Percentiles rank a stretch among this genome's conserved stretches.
phyloP scores from a whole-genome alignment of 2,329 filamentous ascomycete species.

The Trichoderma atroviride region DNA sequence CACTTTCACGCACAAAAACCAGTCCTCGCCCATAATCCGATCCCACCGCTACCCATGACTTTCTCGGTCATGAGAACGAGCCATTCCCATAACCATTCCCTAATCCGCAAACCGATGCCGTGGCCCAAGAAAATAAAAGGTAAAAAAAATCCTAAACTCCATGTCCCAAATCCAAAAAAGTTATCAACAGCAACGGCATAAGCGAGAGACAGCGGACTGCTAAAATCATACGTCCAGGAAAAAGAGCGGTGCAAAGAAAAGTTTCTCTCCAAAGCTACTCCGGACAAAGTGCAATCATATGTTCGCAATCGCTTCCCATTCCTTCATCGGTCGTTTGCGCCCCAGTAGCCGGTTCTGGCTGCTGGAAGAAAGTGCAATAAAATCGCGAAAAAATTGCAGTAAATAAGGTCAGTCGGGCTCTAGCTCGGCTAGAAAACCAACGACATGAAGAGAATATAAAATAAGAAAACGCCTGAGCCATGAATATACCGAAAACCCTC shows the following conservation, averaged over 20 bases:
- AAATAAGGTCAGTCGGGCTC: neutral
- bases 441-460: neutral
- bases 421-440: neutral
- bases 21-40: conserved; percentile 26
- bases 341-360: neutral
- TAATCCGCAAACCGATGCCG: conserved; percentile 12
- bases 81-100: conserved; percentile 3
- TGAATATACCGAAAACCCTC: conserved; percentile 21
- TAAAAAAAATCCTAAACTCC: neutral
- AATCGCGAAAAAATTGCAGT: neutral
- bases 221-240: neutral
- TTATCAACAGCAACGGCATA: neutral
- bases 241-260: neutral
- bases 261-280: neutral
- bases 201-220: neutral
- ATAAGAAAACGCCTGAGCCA: conserved; percentile 21
- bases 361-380: neutral
- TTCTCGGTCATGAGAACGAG: conserved; percentile 1
- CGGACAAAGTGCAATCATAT: neutral
- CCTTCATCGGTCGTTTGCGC: neutral
- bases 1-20: conserved; percentile 26
- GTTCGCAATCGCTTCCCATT: neutral
- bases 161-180: neutral
- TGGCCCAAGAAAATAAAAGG: neutral
- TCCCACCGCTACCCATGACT: conserved; percentile 22